Conservation (phyloP, 148 eudicot genomes). For the Fallopia convolvulus region DNA sequence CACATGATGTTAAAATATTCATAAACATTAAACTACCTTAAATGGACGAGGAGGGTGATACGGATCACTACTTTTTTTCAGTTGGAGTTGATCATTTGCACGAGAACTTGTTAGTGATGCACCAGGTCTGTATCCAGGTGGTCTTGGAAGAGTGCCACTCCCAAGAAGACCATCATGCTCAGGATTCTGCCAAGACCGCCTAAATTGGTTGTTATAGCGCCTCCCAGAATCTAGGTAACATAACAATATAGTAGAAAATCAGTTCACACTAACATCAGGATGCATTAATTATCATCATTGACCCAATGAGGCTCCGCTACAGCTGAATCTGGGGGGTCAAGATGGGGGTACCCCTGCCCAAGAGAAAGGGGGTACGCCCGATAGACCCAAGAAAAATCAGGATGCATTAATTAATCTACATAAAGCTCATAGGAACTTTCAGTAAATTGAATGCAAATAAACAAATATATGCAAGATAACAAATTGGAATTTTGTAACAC, state of each 20-base stretch:
- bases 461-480: background rate
- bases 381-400: background rate
- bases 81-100: conserved; percentile 45
- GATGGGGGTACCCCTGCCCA: no score
- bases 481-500: background rate
- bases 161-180: conserved; percentile 99
- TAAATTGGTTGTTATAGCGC: conserved; percentile 46
- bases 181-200: conserved; percentile 67
- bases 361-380: no score
- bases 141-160: conserved; percentile 91
- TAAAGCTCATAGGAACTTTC: background rate
- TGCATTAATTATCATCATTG: background rate
- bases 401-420: background rate
- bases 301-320: no score
- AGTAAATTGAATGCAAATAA: background rate
- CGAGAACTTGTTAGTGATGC: conserved; percentile 48
- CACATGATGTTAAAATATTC: background rate
- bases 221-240: conserved; percentile 60
- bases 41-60: conserved; percentile 99
- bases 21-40: conserved; percentile 41
- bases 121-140: conserved; percentile 69
- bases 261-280: background rate
- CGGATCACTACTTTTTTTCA: conserved; percentile 70
- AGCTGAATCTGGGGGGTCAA: no score
- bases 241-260: background rate